A percentile compares a stretch with the other conserved stretches of the same genome.
phyloP scores from a whole-genome alignment of 73 alveolate genomes.

The Blepharisma stoltei region DNA sequence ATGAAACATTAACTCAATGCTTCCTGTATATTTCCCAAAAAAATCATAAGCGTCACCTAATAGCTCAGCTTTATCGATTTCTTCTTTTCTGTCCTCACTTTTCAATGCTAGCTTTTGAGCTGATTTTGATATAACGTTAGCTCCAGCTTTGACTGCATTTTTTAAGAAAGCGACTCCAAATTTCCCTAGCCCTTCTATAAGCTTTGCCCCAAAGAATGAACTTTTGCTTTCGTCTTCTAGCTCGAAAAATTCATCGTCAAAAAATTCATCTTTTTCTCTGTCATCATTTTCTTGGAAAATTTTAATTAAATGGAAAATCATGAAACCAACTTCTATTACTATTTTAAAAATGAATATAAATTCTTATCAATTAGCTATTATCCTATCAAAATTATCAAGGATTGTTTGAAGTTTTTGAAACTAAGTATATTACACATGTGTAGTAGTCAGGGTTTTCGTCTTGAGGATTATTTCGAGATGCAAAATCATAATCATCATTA shows the following conservation, averaged over 20 bases:
- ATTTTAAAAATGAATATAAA: too few relatives aligned
- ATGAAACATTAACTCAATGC: slow-evolving; percentile 44
- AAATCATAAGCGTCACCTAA: slow-evolving; percentile 36
- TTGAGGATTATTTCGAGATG: slow-evolving; percentile 4
- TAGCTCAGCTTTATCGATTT: slow-evolving; percentile 33
- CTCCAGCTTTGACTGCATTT: slow-evolving; percentile 38
- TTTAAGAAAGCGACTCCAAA: slow-evolving; percentile 45
- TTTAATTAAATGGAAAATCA: slow-evolving; percentile 43
- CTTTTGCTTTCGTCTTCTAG: slow-evolving; percentile 30
- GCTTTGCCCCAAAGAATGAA: slow-evolving; percentile 46
- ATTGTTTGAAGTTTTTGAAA: slow-evolving; percentile 40
- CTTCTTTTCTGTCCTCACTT: slow-evolving; percentile 44
- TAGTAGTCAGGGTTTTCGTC: slow-evolving; percentile 34
- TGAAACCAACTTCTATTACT: slow-evolving; percentile 46
- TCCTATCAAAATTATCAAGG: slow-evolving; percentile 31
- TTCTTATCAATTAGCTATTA: background rate
- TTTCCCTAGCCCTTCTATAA: slow-evolving; percentile 40
- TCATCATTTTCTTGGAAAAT: slow-evolving; percentile 27
- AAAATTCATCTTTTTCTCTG: slow-evolving; percentile 35
- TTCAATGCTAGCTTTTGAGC: slow-evolving; percentile 32
- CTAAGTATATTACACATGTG: slow-evolving; percentile 27
- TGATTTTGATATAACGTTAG: slow-evolving; percentile 20
- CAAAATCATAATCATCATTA: slow-evolving; percentile 32
- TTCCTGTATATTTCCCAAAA: slow-evolving; percentile 42
- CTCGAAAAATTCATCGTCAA: slow-evolving; percentile 13